These are phyloP conservation scores for Ustilago trichophora DNA, from an alignment of 1,284 basidiomycete species.

Conservation along the genomic window DNA sequence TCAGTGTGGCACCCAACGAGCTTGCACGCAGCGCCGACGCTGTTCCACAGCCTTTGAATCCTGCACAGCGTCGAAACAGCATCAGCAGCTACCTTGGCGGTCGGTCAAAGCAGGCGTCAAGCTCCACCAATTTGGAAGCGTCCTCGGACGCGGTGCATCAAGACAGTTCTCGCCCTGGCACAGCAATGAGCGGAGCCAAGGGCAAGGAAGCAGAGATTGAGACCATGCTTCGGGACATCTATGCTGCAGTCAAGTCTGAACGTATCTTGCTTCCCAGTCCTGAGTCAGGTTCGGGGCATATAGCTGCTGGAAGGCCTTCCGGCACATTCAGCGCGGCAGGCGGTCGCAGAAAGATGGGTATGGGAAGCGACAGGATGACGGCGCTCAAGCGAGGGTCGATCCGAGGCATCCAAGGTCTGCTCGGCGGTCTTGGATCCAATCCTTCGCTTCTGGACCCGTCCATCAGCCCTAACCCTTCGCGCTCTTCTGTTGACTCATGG, in stretches of 20 bases:
- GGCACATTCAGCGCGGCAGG: constrained; percentile 16
- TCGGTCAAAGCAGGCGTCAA: constrained; percentile 20
- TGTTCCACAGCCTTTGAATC: background rate
- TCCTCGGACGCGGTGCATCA: constrained; percentile 10
- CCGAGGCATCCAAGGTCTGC: constrained; percentile 80
- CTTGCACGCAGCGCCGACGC: constrained; percentile 13
- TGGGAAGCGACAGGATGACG: constrained; percentile 70
- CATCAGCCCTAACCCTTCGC: constrained; percentile 31
- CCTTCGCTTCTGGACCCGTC: constrained; percentile 2
- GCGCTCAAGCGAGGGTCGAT: constrained; percentile 89
- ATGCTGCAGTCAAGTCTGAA: constrained; percentile 85
- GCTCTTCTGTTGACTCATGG: constrained; percentile 44
- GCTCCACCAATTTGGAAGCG: constrained; percentile 15
- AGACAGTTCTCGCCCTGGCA: constrained; percentile 8
- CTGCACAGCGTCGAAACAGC: constrained; percentile 17
- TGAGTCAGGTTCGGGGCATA: constrained; percentile 17
- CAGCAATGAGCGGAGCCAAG: constrained; percentile 17
- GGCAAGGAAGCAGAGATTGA: constrained; percentile 34
- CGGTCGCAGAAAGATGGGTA: constrained; percentile 24
- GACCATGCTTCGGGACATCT: constrained; percentile 79
- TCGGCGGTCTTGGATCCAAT: constrained; percentile 67
- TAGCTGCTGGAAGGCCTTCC: constrained; percentile 13
- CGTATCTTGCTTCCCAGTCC: constrained; percentile 82
- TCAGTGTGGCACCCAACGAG: constrained; percentile 15
- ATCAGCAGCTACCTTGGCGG: constrained; percentile 25